Percentiles rank a stretch among this genome's conserved stretches.
Conservation (phyloP, 2,329 filamentous ascomycete genomes). For the Pyrenophora graminea region DNA sequence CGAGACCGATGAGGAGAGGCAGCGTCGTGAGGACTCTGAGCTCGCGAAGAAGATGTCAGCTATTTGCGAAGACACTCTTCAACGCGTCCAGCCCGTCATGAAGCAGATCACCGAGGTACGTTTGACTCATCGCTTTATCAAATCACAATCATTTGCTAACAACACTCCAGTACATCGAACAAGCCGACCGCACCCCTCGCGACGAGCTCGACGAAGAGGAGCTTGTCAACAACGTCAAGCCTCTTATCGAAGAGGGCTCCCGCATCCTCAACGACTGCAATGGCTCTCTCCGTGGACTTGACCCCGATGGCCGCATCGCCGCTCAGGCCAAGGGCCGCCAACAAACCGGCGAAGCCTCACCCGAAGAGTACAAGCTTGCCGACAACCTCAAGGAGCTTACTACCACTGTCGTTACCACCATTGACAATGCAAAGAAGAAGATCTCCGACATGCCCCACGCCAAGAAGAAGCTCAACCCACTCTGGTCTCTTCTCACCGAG, state of each 20-base stretch:
- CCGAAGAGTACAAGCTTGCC: conserved; percentile 83
- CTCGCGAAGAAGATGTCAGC: conserved; percentile 75
- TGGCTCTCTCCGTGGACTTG: conserved; percentile 81
- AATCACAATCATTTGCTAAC: conserved; percentile 28
- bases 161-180: conserved; percentile 69
- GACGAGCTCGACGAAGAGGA: conserved; percentile 90
- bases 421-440: conserved; percentile 86
- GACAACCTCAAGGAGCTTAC: conserved; percentile 87
- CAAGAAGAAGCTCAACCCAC: conserved; percentile 91
- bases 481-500: conserved; percentile 82
- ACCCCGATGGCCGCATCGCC: conserved; percentile 85
- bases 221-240: conserved; percentile 82
- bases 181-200: conserved; percentile 77
- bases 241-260: conserved; percentile 83
- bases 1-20: conserved; percentile 52
- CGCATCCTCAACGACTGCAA: conserved; percentile 85
- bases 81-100: conserved; percentile 82
- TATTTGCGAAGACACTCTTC: conserved; percentile 77
- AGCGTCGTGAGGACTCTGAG: conserved; percentile 68
- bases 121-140: background rate
- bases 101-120: conserved; percentile 80
- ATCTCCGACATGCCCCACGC: conserved; percentile 90
- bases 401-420: conserved; percentile 76
- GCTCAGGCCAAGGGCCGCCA: conserved; percentile 83
- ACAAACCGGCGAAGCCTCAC: conserved; percentile 73